Percentiles rank a stretch among this genome's conserved stretches.
Conservation (phyloP, 257 asterid species). For the Solanum bulbocastanum region DNA sequence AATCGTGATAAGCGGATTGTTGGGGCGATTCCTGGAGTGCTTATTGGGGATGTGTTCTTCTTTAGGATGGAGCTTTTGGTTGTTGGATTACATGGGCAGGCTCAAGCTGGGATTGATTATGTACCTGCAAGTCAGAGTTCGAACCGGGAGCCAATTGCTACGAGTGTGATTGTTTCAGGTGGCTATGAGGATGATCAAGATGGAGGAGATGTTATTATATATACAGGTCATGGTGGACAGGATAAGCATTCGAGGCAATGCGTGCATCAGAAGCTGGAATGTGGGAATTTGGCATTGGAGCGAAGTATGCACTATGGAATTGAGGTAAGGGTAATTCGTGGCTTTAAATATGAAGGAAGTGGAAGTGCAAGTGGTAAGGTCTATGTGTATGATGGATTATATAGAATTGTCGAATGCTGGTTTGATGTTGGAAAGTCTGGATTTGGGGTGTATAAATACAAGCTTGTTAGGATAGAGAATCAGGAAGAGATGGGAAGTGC, state of each 20-base stretch:
- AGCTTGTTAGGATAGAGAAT: constrained; percentile 50
- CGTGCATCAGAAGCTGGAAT: constrained; percentile 65
- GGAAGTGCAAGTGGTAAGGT: constrained; percentile 65
- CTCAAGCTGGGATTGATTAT: constrained; percentile 85
- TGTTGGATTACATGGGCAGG: constrained; percentile 78
- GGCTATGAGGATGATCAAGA: constrained; percentile 91
- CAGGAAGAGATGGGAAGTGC: constrained; percentile 74
- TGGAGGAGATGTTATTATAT: constrained; percentile 66
- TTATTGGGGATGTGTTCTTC: constrained; percentile 67
- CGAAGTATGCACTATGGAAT: constrained; percentile 74
- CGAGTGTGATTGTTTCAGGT: constrained; percentile 83
- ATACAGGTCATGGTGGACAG: constrained; percentile 98
- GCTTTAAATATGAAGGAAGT: constrained; percentile 65
- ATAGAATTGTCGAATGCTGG: constrained; percentile 56
- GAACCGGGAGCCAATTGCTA: constrained; percentile 81
- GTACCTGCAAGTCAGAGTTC: constrained; percentile 65
- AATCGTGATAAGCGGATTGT: constrained; percentile 76
- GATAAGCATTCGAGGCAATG: constrained; percentile 53
- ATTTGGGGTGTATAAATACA: constrained; percentile 66
- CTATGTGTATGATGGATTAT: constrained; percentile 81
- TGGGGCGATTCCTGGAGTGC: constrained; percentile 69
- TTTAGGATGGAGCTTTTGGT: constrained; percentile 81
- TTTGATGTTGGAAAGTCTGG: constrained; percentile 78
- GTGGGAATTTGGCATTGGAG: constrained; percentile 79
- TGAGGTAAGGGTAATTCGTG: constrained; percentile 85